Evolutionary conservation across 2,329 filamentous ascomycete genomes (phyloP).

Genomic region (Polychaeton citri): DNA sequence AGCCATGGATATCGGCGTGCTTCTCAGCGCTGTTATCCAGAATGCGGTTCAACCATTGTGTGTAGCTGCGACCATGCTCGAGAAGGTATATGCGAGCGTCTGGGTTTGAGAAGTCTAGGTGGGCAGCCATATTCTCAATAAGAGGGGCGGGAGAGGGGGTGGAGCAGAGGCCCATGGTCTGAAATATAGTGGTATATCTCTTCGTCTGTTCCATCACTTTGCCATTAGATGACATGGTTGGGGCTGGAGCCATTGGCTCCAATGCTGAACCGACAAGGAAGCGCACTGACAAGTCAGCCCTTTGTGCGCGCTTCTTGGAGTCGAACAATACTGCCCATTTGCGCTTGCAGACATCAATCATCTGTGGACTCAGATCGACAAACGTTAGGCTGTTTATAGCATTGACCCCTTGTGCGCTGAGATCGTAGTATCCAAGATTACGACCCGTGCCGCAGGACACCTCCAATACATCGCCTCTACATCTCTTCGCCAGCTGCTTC

Average conservation of each 20-base stretch:
- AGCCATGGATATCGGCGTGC: conserved; percentile 36
- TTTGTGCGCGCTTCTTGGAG: conserved; percentile 4
- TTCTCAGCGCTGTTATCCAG: conserved; percentile 32
- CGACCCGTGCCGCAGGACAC: conserved; percentile 36
- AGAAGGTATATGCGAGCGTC: conserved; percentile 34
- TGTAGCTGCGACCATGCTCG: conserved; percentile 37
- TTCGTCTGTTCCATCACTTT: conserved; percentile 6
- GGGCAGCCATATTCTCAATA: conserved; percentile 28
- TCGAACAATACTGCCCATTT: conserved; percentile 33
- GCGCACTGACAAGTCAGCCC: conserved; percentile 10
- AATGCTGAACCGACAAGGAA: conserved; percentile 33
- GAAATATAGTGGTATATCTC: conserved; percentile 36
- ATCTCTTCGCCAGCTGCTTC: conserved; percentile 26
- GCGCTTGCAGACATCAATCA: conserved; percentile 34
- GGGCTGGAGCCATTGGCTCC: conserved; percentile 29
- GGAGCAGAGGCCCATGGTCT: conserved; percentile 40
- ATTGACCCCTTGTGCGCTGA: conserved; percentile 8
- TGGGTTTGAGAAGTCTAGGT: conserved; percentile 26
- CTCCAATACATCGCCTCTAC: conserved; percentile 35
- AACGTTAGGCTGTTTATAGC: conserved; percentile 31
- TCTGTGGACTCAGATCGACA: conserved; percentile 33
- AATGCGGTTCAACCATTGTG: conserved; percentile 33
- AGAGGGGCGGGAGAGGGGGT: conserved; percentile 31
- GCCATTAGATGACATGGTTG: conserved; percentile 5
- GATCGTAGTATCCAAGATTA: conserved; percentile 32